Conservation (phyloP, 2,329 filamentous ascomycete genomes). For the Trichoderma sp. region DNA sequence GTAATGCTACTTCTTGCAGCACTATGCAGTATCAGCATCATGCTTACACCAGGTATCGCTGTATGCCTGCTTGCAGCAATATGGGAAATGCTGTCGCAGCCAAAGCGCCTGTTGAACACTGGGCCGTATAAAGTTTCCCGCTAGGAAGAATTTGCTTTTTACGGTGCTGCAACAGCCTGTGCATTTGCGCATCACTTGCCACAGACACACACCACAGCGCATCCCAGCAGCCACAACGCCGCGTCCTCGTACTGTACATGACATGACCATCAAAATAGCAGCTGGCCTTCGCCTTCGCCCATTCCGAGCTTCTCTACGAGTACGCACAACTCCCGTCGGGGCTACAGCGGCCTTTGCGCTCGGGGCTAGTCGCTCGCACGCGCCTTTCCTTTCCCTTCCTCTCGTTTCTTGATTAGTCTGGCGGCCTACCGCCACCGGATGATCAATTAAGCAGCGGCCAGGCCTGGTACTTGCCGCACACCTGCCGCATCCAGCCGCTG, state of each 20-base stretch:
- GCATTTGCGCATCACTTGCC: slow-evolving; percentile 12
- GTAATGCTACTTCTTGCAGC: not conserved
- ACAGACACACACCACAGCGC: slow-evolving; percentile 9
- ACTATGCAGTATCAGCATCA: not conserved
- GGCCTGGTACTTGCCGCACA: slow-evolving; percentile 22
- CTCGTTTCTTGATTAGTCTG: slow-evolving; percentile 19
- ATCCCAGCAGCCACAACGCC: not conserved
- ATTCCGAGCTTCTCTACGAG: slow-evolving; percentile 26
- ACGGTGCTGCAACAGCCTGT: not conserved
- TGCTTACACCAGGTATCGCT: not conserved
- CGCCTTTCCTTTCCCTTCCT: not conserved
- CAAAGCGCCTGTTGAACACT: not conserved
- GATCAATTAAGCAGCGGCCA: slow-evolving; percentile 11
- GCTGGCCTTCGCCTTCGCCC: not conserved
- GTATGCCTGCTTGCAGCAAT: slow-evolving; percentile 14
- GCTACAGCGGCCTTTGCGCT: slow-evolving; percentile 32
- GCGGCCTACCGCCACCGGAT: slow-evolving; percentile 17
- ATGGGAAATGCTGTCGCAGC: not conserved
- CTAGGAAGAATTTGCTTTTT: slow-evolving; percentile 20
- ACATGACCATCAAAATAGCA: not conserved
- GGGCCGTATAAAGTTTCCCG: slow-evolving; percentile 15
- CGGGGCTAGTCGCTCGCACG: slow-evolving; percentile 20
- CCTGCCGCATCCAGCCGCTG: slow-evolving; percentile 23
- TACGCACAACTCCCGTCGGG: slow-evolving; percentile 29
- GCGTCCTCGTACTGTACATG: not conserved